Conservation (phyloP, 192 early-diverging fungal species). For the Backusella morwellensis region DNA sequence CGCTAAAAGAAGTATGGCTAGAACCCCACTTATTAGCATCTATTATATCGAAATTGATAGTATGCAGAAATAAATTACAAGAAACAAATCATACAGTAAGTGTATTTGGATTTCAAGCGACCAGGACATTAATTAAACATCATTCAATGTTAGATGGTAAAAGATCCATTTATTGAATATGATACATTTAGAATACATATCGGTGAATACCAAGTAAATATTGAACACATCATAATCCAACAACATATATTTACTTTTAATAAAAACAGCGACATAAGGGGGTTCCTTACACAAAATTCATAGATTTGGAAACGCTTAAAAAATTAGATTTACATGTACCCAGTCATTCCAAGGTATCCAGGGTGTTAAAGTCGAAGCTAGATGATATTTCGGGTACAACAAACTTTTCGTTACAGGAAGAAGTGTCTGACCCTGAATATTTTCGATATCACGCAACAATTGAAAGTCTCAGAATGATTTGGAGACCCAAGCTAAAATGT, state of each 20-base stretch:
- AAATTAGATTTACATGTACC: constrained; percentile 35
- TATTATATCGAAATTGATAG: constrained; percentile 45
- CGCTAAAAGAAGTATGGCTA: constrained; percentile 35
- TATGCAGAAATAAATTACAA: constrained; percentile 43
- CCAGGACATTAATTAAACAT: background rate
- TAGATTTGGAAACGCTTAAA: constrained; percentile 35
- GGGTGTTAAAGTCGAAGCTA: constrained; percentile 47
- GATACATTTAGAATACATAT: constrained; percentile 38
- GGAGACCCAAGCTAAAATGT: constrained; percentile 41
- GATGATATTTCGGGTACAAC: constrained; percentile 49
- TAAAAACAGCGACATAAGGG: constrained; percentile 30
- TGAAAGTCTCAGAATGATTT: constrained; percentile 43
- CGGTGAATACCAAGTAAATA: constrained; percentile 41
- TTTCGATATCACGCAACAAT: constrained; percentile 43
- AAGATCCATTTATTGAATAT: constrained; percentile 50
- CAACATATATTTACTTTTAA: background rate
- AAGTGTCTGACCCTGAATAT: constrained; percentile 43
- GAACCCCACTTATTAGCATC: constrained; percentile 48
- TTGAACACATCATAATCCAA: background rate
- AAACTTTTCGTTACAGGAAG: constrained; percentile 25
- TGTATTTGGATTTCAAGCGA: background rate
- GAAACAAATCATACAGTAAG: constrained; percentile 44
- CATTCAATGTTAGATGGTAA: constrained; percentile 32
- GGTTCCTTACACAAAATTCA: constrained; percentile 25
- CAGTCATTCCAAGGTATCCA: constrained; percentile 42